Evolutionary conservation across 2,329 filamentous ascomycete species (phyloP), one percentile per base, ranked within the genome.

Genomic region (Calonectria pseudoreteaudii): DNA sequence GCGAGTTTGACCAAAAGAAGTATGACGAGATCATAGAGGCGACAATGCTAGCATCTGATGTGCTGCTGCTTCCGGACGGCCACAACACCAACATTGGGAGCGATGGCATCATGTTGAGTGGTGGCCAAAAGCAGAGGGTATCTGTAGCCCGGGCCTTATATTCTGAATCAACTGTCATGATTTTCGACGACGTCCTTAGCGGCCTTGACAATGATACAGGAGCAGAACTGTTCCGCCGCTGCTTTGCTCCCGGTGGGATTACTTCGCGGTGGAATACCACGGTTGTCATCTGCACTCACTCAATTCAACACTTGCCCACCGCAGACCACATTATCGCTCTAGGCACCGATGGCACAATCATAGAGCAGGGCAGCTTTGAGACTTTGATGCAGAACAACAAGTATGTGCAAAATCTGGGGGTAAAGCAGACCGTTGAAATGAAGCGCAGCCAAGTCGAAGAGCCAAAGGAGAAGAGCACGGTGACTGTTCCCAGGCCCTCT

Each of bases 311-410:
- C 58, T 68, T 86, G 4, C 81, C 83, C 0, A 75, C 77, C 44
- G 86, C 82, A 69, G 87, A 90, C 56, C 85, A 88, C 41, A 86
- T 90, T 10, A 85, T 90, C 49, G 87, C 85, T 0, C 83, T 91
- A 0, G 84, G 84, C 0, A 44, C 76, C 0, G 83, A 85, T 13
- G 88, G 88, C 0, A 82, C 76, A 0, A 73, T 90, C 1, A 79
- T 86, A 0, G 87, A 90, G 38, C 85, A 90, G 41, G 84, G 84
- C 0, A 68, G 53, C 6, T 84, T 83, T 65, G 18, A 70, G 0
- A 76, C 81, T 1, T 70, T 84, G 28, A 74, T 79, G 65, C 71
- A 74, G 1, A 85, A 84, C 49, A 80, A 83, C 20, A 83, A 82
- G 30, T 87, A 87, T 52, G 81, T 87, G 0, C 79, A 84, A 23